These are phyloP conservation scores for Cicer bijugum DNA, from an alignment of 306 rosid genomes.

Conservation along the genomic window DNA sequence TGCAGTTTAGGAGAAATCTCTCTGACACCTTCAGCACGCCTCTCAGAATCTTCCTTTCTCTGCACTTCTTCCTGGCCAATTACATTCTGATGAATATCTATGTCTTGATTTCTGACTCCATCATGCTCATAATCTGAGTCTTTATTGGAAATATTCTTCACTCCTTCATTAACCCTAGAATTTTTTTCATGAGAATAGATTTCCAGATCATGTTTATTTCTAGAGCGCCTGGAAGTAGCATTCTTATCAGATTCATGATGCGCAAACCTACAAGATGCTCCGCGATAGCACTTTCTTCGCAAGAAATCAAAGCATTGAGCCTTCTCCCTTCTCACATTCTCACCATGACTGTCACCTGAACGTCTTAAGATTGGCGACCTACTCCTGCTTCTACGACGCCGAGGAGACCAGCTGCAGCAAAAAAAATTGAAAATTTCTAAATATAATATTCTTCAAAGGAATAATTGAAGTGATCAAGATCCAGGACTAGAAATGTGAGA, in stretches of 20 bases:
- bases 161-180: conserved; percentile 50
- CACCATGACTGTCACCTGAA: conserved; percentile 58
- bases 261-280: conserved; percentile 74
- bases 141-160: conserved; percentile 44
- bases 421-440: conserved; percentile 36
- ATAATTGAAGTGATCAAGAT: conserved; percentile 31
- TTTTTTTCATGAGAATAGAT: conserved; percentile 46
- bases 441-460: conserved; percentile 24
- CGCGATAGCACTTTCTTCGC: conserved; percentile 82
- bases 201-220: conserved; percentile 63
- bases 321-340: conserved; percentile 64
- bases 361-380: conserved; percentile 80
- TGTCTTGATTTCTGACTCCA: conserved; percentile 55
- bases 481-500: conserved; percentile 16
- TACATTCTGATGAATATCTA: conserved; percentile 46
- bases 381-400: conserved; percentile 78
- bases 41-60: conserved; percentile 51
- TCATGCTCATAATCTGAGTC: conserved; percentile 49
- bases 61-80: conserved; percentile 48
- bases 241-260: conserved; percentile 72
- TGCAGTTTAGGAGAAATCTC: conserved; percentile 47
- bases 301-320: conserved; percentile 72
- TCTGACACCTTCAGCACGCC: conserved; percentile 48
- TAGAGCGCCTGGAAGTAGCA: conserved; percentile 62
- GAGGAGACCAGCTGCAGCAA: conserved; percentile 78